phyloP scores from a whole-genome alignment of 345 rosid genomes.

The Populus pruinosa region DNA sequence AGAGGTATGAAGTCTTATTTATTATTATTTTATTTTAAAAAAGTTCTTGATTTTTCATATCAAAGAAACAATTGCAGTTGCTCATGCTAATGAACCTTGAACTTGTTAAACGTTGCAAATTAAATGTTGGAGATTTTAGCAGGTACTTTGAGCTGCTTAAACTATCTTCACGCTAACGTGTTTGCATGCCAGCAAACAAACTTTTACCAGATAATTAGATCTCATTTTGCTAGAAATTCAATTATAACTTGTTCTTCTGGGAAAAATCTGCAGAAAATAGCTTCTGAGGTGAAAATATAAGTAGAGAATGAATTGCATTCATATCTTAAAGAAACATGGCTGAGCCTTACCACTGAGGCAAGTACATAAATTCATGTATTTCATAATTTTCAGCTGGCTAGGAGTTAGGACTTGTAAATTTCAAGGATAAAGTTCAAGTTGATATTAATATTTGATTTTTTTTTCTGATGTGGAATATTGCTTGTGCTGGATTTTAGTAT shows the following conservation, averaged over 20 bases:
- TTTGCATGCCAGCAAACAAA: not conserved
- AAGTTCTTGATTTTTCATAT: not conserved
- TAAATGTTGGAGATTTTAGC: not conserved
- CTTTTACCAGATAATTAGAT: not conserved
- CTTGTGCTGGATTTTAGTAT: not conserved
- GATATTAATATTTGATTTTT: not conserved
- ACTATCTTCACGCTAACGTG: not conserved
- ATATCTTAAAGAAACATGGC: not conserved
- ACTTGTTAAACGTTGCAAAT: not conserved
- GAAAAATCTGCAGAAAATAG: not conserved
- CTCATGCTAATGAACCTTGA: not conserved
- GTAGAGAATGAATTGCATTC: not conserved
- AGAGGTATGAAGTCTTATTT: slow-evolving; percentile 49
- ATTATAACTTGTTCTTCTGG: not conserved
- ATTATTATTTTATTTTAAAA: not conserved
- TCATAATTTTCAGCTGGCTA: not conserved
- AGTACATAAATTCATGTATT: not conserved
- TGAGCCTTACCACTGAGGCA: not conserved
- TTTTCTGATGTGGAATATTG: not conserved
- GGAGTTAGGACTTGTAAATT: not conserved
- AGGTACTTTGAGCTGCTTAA: not conserved
- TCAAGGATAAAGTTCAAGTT: not conserved
- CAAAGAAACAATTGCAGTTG: not conserved
- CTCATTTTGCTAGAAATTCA: not conserved
- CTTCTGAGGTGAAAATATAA: not conserved